phyloP scores from a whole-genome alignment of 805 yeast genomes.

The Hanseniaspora taiwanica region DNA sequence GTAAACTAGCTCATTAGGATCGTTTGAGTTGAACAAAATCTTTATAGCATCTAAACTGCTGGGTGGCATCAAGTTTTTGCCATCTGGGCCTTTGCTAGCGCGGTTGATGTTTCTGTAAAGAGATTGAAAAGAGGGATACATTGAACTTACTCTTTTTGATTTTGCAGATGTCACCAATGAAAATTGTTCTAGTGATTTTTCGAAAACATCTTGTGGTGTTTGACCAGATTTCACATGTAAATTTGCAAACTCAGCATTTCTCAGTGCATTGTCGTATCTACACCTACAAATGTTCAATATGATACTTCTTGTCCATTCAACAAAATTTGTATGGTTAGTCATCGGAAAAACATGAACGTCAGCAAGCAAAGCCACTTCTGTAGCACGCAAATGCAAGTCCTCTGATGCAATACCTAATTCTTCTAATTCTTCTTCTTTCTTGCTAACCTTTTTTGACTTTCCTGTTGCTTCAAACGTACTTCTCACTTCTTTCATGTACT shows the following conservation, averaged over 20 bases:
- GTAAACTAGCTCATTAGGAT: slow-evolving; percentile 33
- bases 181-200: slow-evolving; percentile 41
- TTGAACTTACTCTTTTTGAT: slow-evolving; percentile 31
- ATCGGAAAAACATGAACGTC: slow-evolving; percentile 7
- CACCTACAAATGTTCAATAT: slow-evolving; percentile 41
- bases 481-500: slow-evolving; percentile 27
- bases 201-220: slow-evolving; percentile 32
- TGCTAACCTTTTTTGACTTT: slow-evolving; percentile 4
- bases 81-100: slow-evolving; percentile 30
- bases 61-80: slow-evolving; percentile 35
- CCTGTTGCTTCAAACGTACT: slow-evolving; percentile 4
- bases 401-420: slow-evolving; percentile 5
- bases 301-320: slow-evolving; percentile 45
- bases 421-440: slow-evolving; percentile 7
- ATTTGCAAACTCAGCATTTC: slow-evolving; percentile 42
- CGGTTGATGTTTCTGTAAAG: slow-evolving; percentile 21
- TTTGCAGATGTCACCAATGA: slow-evolving; percentile 42
- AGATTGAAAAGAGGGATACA: slow-evolving; percentile 28
- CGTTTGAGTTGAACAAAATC: slow-evolving; percentile 33
- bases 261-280: slow-evolving; percentile 40
- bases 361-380: slow-evolving; percentile 4
- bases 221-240: slow-evolving; percentile 46
- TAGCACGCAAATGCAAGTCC: slow-evolving; percentile 4
- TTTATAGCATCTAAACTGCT: slow-evolving; percentile 36
- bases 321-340: slow-evolving; percentile 28